Percentiles rank a stretch among this genome's conserved stretches.
Conservation (phyloP, 192 early-diverging fungal genomes). For the Gonapodya sp. region DNA sequence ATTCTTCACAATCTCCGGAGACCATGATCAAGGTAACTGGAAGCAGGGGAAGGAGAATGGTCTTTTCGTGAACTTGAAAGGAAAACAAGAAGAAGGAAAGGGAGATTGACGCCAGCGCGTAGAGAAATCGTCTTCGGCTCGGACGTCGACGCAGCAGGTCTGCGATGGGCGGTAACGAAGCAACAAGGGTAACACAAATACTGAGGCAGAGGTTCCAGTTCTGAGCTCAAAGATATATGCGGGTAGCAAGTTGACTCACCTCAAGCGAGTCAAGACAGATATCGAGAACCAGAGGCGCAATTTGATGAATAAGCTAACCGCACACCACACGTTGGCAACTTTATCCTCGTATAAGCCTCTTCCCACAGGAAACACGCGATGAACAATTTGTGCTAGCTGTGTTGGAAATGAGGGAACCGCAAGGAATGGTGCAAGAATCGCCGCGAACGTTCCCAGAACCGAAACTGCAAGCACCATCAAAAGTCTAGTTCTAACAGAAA, state of each 20-base stretch:
- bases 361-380: constrained; percentile 82
- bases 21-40: constrained; percentile 64
- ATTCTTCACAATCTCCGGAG: constrained; percentile 39
- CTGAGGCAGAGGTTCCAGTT: constrained; percentile 27
- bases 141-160: constrained; percentile 53
- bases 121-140: constrained; percentile 38
- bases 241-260: constrained; percentile 30
- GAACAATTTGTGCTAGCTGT: constrained; percentile 63
- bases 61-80: constrained; percentile 98
- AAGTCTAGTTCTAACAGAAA: constrained; percentile 25
- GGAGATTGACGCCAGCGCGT: constrained; percentile 62
- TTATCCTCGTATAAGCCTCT: constrained; percentile 98
- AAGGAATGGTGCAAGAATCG: constrained; percentile 63
- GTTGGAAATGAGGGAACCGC: constrained; percentile 24
- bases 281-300: constrained; percentile 56
- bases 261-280: constrained; percentile 52
- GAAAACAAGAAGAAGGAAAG: constrained; percentile 92
- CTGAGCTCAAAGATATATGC: constrained; percentile 5
- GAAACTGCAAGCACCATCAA: constrained; percentile 64
- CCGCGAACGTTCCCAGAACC: constrained; percentile 59
- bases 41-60: constrained; percentile 75
- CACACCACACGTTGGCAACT: constrained; percentile 97
- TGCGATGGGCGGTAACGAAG: constrained; percentile 62
- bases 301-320: constrained; percentile 75
- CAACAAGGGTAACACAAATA: constrained; percentile 51